These are phyloP conservation scores for Nigrospora sphaerica DNA, from an alignment of 2,329 filamentous ascomycete genomes.

Conservation along the genomic window DNA sequence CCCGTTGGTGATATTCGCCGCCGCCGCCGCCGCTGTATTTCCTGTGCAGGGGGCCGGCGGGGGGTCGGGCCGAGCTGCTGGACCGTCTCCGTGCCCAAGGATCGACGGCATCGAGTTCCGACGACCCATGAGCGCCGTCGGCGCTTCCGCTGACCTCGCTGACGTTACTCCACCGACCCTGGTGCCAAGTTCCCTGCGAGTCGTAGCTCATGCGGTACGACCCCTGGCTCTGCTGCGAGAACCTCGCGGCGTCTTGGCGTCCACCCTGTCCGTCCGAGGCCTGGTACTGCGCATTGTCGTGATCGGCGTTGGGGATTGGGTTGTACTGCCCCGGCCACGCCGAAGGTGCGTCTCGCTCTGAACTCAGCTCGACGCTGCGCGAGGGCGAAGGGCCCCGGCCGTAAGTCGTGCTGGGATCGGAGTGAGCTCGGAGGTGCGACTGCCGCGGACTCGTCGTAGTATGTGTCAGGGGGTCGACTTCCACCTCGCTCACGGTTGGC, in stretches of 20 bases:
- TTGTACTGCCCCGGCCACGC: constrained; percentile 11
- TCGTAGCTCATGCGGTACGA: constrained; percentile 24
- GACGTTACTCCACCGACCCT: constrained; percentile 36
- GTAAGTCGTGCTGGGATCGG: constrained; percentile 9
- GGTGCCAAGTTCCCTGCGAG: constrained; percentile 27
- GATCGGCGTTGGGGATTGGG: constrained; percentile 7
- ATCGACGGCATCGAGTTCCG: constrained; percentile 29
- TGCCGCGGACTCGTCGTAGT: constrained; percentile 19
- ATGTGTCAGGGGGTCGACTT: constrained; percentile 31
- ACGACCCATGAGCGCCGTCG: constrained; percentile 17
- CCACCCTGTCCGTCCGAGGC: constrained; percentile 18
- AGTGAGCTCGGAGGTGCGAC: constrained; percentile 9
- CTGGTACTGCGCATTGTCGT: constrained; percentile 15
- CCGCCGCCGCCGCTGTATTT: constrained; percentile 12
- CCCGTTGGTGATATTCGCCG: constrained; percentile 4
- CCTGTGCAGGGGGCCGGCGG: constrained; percentile 8
- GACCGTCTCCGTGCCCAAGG: constrained; percentile 30
- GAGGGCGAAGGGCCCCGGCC: constrained; percentile 9
- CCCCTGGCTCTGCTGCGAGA: constrained; percentile 9
- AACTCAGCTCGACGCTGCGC: constrained; percentile 10
- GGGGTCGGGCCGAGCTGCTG: constrained; percentile 11
- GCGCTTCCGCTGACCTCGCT: constrained; percentile 33
- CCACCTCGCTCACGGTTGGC: constrained; percentile 34
- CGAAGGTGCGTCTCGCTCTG: constrained; percentile 13
- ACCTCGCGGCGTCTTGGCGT: constrained; percentile 12